A percentile compares a stretch with the other conserved stretches of the same genome.
These are phyloP conservation scores for Begonia loranthoides DNA, from an alignment of 306 rosid genomes.

Conservation along the genomic window DNA sequence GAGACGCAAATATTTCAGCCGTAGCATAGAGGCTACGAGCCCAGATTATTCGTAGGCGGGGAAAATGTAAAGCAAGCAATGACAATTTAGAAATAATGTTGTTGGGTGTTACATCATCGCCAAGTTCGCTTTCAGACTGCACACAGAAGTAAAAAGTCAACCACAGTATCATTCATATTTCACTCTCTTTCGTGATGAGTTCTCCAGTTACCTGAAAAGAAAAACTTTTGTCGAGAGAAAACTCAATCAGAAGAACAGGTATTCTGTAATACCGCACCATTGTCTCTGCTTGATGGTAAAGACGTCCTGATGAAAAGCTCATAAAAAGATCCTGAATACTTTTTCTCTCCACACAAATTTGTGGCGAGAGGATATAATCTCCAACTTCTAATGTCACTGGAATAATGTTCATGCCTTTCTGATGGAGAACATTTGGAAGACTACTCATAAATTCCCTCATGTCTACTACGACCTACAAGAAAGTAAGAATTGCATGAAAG, in stretches of 20 bases:
- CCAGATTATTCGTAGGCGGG: constrained; percentile 89
- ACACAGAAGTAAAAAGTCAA: constrained; percentile 15
- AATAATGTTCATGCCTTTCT: constrained; percentile 79
- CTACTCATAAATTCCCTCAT: constrained; percentile 99
- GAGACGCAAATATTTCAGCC: constrained; percentile 75
- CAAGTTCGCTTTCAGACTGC: constrained; percentile 92
- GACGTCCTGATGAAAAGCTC: constrained; percentile 98
- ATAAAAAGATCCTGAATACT: constrained; percentile 92
- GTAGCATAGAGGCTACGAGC: constrained; percentile 91
- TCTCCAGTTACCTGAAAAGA: constrained; percentile 73
- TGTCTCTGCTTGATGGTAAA: constrained; percentile 86
- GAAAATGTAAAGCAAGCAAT: constrained; percentile 75
- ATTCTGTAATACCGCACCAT: constrained; percentile 91
- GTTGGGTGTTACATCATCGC: constrained; percentile 85
- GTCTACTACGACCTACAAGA: constrained; percentile 82
- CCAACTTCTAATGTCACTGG: constrained; percentile 97
- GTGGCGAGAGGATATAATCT: constrained; percentile 90
- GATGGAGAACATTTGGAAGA: constrained; percentile 97
- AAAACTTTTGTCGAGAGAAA: constrained; percentile 92
- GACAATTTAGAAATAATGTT: constrained; percentile 89
- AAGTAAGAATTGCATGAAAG: constrained; percentile 10
- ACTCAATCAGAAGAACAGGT: constrained; percentile 90
- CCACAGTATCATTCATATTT: constrained; percentile 5
- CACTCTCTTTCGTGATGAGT: not conserved
- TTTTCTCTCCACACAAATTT: constrained; percentile 92